Evolutionary conservation across 345 rosid species (phyloP), one percentile per base, ranked within the genome.

Genomic region (Camelina neglecta): DNA sequence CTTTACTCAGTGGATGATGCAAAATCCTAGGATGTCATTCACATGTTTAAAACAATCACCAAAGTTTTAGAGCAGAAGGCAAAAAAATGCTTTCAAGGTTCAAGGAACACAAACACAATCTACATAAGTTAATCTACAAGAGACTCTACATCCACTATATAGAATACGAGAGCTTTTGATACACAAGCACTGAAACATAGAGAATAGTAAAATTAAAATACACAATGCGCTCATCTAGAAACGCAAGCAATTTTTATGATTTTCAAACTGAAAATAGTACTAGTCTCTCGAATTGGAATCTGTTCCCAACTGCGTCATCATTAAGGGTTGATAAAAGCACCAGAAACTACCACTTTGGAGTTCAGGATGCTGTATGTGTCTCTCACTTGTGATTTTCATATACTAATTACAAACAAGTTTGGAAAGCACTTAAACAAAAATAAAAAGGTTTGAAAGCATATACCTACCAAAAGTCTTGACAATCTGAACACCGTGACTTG

Each of bases 401-500:
- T 38, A 48, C 44, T 31, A 65, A 48, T 33, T 65, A 47, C 23
- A 16, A 65, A 58, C 24, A n/a, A 33, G 8, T n/a, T 58, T 58
- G 2, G 16, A 65, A 31, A n/a, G 3, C 8, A 48, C 16, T 15
- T 15, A 44, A 45, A 10, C 13, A 35, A 35, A 35, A 35, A 35
- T 8, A 50, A 51, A 51, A 21, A 51, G 13, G 26, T 51, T 51
- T 20, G 6, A 51, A 51, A 20, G 26, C 11, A 20, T 7, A 58
- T 58, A 65, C 57, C 45, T 65, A 9, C 33, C 10, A 35, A 35
- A 65, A 65, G 56, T 65, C 21, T 41, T 62, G 11, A 7, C 7
- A 7, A 7, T 35, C 38, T 35, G 38, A 35, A 35, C 38, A 35
- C 38, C 38, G 5, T 29, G 4, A 29, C 31, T 35, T 35, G 8